Base-by-base conservation (phyloP, 179 eudicot genomes). In the Dionaea muscipula region DNA sequence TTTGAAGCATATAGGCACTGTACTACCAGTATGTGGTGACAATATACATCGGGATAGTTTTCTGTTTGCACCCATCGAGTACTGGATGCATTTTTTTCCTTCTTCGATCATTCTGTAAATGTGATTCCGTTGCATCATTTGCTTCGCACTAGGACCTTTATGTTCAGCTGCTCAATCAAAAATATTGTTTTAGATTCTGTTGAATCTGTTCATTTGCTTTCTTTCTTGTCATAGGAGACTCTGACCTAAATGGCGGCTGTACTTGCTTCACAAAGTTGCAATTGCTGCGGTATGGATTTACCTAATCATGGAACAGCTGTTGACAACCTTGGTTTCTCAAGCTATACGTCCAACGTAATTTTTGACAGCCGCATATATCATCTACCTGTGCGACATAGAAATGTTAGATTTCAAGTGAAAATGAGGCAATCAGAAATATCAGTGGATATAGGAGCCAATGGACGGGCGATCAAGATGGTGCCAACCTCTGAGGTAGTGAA, bases 191-290 rank as follows among this genome's bases (percentile, higher is more conserved):
- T n/a, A n/a, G n/a, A n/a, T n/a, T n/a, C n/a, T n/a, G n/a, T n/a
- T n/a, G n/a, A n/a, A n/a, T n/a, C n/a, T 1, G 35, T 31, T 31
- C 10, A 3, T 31, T 31, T 31, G 8, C 35, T 31, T 31, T 1
- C 35, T 4, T 31, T 31, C 35, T 31, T 31, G 0, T 31, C 5
- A 11, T 4, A 31, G 35, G 10, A 31, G 35, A 6, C 10, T 31
- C 35, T 31, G 35, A 31, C 35, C 35, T 43, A 4, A 57, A 84
- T 87, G 94, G 88, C 84, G 68, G 93, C 85, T 66, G 69, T 81
- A 61, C 70, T 87, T 38, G 94, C 94, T 64, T 80, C 88, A 28
- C 79, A 81, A 16, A 68, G 89, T 75, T 75, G 80, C 67, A 74
- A 69, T 72, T 80, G 85, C 80, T 74, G 73, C 71, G 38, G 44